Evolutionary conservation across 2,329 filamentous ascomycete genomes (phyloP), one percentile per base, ranked within the genome.

Genomic region (Paecilomyces niveus): DNA sequence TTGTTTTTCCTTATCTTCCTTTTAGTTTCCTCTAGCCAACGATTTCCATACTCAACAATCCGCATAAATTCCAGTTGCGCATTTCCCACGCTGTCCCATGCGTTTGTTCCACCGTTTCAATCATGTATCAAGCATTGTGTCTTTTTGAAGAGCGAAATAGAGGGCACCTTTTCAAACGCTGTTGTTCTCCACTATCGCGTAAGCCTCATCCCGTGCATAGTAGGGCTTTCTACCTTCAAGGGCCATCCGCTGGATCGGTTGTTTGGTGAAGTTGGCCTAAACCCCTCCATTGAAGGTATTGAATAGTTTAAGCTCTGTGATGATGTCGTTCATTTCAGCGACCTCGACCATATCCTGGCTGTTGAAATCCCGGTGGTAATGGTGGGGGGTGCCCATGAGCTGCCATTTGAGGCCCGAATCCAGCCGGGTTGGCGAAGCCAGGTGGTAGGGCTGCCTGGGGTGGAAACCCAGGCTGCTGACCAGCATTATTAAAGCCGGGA

Each of bases 401-500:
- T 13, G 67, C 68, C 50, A 63, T 59, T 29, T 70, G 67, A 18
- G 72, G 67, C 5, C 72, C 76, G 67, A 81, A 82, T 0, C 80
- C 80, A 54, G 80, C 77, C 22, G 80, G 78, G 32, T 76, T 73
- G 35, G 67, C 77, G 67, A 83, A 83, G 1, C 80, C 81, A 21
- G 79, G 77, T 31, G 81, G 80, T 10, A 78, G 73, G 29, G 75
- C 78, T 58, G 74, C 74, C 59, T 72, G 73, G 33, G 72, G 67
- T 13, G 70, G 68, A 51, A 68, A 74, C 3, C 65, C 55, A 11
- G 67, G 51, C 55, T 68, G 68, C 52, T 70, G 70, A 32, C 65
- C 59, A n/a, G 68, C 55, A 53, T 64, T 70, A 61, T 67, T 72
- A 58, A 76, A 78, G 55, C 70, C 73, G 54, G 70, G 71, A 31